These are phyloP conservation scores for Lanmaoa pseudosensibilis DNA, from an alignment of 768 basidiomycete species.

Conservation along the genomic window DNA sequence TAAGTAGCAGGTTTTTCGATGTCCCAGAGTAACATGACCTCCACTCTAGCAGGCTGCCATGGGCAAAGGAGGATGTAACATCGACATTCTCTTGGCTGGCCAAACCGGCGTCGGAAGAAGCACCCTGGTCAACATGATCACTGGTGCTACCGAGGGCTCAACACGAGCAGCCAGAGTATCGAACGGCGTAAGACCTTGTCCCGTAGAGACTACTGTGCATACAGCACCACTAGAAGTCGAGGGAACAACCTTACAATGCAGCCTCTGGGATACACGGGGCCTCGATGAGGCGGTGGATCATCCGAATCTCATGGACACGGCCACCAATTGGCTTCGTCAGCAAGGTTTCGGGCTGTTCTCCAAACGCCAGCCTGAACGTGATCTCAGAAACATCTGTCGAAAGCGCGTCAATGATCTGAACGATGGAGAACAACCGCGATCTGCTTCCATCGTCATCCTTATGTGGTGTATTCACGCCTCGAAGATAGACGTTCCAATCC, in stretches of 20 bases:
- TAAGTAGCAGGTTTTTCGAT: constrained; percentile 5
- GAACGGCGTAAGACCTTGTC: constrained; percentile 26
- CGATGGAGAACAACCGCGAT: constrained; percentile 6
- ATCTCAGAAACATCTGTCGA: constrained; percentile 22
- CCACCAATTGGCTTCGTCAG: constrained; percentile 21
- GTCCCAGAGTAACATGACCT: background rate
- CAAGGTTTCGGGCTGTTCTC: constrained; percentile 19
- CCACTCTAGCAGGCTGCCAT: background rate
- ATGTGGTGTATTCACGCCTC: constrained; percentile 33
- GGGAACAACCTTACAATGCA: constrained; percentile 10
- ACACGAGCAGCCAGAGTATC: constrained; percentile 21
- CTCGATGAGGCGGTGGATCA: constrained; percentile 28
- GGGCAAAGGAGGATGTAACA: background rate
- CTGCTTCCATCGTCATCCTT: constrained; percentile 16
- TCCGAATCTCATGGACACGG: constrained; percentile 20
- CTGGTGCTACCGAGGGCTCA: constrained; percentile 13
- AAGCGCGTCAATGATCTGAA: constrained; percentile 12
- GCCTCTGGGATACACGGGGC: constrained; percentile 29
- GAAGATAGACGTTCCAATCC: constrained; percentile 27
- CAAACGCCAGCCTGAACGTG: constrained; percentile 21
- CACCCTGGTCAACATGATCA: constrained; percentile 30
- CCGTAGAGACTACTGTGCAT: constrained; percentile 22
- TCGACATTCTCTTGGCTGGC: constrained; percentile 25
- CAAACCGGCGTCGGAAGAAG: constrained; percentile 32
- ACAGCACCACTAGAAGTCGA: constrained; percentile 1